Evolutionary conservation across 495 filamentous ascomycete species (phyloP).

Genomic region (Cudoniella acicularis): DNA sequence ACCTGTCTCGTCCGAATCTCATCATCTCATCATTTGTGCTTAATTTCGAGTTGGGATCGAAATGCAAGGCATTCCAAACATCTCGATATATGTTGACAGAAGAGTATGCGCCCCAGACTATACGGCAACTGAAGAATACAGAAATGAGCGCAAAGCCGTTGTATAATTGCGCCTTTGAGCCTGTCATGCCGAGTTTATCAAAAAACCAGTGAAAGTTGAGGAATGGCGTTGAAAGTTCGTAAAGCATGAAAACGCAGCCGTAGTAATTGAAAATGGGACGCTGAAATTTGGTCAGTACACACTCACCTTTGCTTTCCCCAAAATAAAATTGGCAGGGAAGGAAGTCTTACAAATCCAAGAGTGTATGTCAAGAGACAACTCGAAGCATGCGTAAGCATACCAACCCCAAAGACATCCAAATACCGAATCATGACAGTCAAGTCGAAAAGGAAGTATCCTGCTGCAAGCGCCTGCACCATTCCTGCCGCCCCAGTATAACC

Average conservation of each 20-base stretch:
- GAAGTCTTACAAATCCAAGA: conserved; percentile 76
- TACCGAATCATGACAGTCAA: conserved; percentile 67
- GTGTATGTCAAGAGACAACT: conserved; percentile 83
- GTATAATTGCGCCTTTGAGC: conserved; percentile 72
- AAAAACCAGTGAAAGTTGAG: conserved; percentile 99
- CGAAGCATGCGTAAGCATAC: conserved; percentile 84
- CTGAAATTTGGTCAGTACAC: conserved; percentile 38
- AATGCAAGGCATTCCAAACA: conserved; percentile 61
- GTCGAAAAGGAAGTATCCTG: conserved; percentile 96
- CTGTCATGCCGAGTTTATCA: conserved; percentile 93
- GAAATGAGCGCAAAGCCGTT: conserved; percentile 73
- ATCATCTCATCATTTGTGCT: conserved; percentile 34
- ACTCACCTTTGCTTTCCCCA: conserved; percentile 6
- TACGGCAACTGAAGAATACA: conserved; percentile 81
- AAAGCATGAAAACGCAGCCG: conserved; percentile 85
- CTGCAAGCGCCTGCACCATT: conserved; percentile 76
- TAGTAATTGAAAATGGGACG: conserved; percentile 93
- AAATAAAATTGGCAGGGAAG: conserved; percentile 31
- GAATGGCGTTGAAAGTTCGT: conserved; percentile 91
- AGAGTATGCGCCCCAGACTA: conserved; percentile 87
- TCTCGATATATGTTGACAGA: conserved; percentile 74
- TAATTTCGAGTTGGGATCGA: conserved; percentile 28
- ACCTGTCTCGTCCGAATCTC: conserved; percentile 37
- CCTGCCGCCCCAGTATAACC: conserved; percentile 84
- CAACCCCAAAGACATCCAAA: conserved; percentile 77